Percentiles rank a stretch among this genome's conserved stretches.
These are phyloP conservation scores for Chrysoporthe puriensis DNA, from an alignment of 2,329 filamentous ascomycete genomes.

Conservation along the genomic window DNA sequence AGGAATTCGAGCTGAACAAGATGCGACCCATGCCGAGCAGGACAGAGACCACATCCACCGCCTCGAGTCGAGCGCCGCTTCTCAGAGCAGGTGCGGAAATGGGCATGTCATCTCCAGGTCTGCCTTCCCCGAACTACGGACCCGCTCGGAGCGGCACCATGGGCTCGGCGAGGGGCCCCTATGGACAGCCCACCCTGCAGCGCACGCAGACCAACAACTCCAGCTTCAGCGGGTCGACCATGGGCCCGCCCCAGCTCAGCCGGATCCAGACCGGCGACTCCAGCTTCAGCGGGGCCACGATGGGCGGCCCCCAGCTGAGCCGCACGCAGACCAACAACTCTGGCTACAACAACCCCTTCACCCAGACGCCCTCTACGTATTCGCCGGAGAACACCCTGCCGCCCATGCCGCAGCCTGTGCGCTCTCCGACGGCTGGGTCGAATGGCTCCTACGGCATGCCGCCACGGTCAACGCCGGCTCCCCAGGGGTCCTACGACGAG, in stretches of 20 bases:
- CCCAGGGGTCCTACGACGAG: conserved; percentile 27
- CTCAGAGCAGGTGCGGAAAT: conserved; percentile 38
- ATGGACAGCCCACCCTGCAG: conserved; percentile 31
- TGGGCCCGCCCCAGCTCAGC: conserved; percentile 31
- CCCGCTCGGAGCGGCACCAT: conserved; percentile 31
- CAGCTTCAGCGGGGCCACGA: conserved; percentile 25
- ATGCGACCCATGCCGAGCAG: conserved; percentile 51
- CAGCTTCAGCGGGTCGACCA: conserved; percentile 26
- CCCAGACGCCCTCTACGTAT: conserved; percentile 12
- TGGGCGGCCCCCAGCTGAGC: conserved; percentile 30
- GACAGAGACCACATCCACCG: conserved; percentile 35
- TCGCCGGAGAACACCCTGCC: conserved; percentile 34
- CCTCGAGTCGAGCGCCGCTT: conserved; percentile 37
- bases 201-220: conserved; percentile 36
- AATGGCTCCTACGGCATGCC: conserved; percentile 31
- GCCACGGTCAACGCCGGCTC: conserved; percentile 23
- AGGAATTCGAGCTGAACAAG: conserved; percentile 55
- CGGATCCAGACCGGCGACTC: conserved; percentile 36
- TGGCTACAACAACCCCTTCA: conserved; percentile 30
- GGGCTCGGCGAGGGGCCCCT: conserved; percentile 34
- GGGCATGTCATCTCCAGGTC: conserved; percentile 36
- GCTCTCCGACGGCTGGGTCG: conserved; percentile 31
- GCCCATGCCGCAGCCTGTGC: conserved; percentile 34
- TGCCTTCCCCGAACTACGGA: conserved; percentile 33
- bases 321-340: conserved; percentile 36